These are phyloP conservation scores for Aspergillus candidus DNA, from an alignment of 2,329 filamentous ascomycete genomes.

Conservation along the genomic window DNA sequence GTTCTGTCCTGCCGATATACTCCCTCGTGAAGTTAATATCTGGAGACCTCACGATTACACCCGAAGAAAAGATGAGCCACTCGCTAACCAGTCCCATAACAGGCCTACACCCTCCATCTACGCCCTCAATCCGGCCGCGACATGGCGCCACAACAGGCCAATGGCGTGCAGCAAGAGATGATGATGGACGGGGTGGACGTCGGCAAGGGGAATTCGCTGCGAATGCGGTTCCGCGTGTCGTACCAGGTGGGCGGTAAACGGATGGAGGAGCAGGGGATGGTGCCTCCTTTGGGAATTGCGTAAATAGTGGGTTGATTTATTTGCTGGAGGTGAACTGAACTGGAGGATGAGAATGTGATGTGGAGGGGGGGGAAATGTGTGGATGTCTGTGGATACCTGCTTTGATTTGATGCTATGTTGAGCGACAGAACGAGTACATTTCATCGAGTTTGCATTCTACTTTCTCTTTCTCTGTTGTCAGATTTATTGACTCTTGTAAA, in stretches of 20 bases:
- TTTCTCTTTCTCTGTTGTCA: no score
- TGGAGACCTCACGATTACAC: no score
- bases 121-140: slow-evolving; percentile 77
- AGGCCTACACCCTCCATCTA: slow-evolving; percentile 76
- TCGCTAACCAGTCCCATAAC: slow-evolving; percentile 1
- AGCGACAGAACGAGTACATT: no score
- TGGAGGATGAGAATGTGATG: neutral
- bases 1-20: no score
- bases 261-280: slow-evolving; percentile 77
- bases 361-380: neutral
- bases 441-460: neutral
- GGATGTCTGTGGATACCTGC: neutral
- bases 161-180: slow-evolving; percentile 77
- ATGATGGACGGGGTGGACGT: slow-evolving; percentile 67
- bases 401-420: neutral
- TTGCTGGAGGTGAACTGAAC: neutral
- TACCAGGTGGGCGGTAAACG: slow-evolving; percentile 61
- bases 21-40: no score
- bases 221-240: slow-evolving; percentile 81
- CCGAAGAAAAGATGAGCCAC: no score
- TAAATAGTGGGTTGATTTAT: slow-evolving; percentile 29
- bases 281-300: slow-evolving; percentile 69
- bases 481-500: no score
- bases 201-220: slow-evolving; percentile 70
- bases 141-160: slow-evolving; percentile 64